Conservation (phyloP, 352 stramenopile species). For the Globisporangium orthogonon region DNA sequence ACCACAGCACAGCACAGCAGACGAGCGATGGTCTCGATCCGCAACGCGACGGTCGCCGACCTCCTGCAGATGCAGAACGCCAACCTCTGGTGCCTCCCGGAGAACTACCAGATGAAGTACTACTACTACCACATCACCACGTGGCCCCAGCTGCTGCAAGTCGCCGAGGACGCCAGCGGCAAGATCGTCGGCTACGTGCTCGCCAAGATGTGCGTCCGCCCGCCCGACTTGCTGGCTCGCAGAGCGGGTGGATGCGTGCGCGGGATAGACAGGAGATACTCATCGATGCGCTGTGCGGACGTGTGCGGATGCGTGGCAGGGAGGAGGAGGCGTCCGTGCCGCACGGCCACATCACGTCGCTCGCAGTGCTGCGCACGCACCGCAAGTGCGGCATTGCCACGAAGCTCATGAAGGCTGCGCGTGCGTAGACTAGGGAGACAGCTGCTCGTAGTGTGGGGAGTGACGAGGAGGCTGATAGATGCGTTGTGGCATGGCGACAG, state of each 20-base stretch:
- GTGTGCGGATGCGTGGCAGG: slow-evolving; percentile 14
- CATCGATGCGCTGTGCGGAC: too few relatives aligned
- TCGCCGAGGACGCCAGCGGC: slow-evolving; percentile 95
- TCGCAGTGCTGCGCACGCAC: slow-evolving; percentile 96
- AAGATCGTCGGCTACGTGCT: slow-evolving; percentile 99
- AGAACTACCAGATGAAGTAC: slow-evolving; percentile 99
- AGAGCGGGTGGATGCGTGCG: too few relatives aligned
- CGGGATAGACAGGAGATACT: too few relatives aligned
- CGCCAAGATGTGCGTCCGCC: slow-evolving; percentile 94
- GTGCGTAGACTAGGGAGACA: slow-evolving; percentile 28
- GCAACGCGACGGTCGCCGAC: slow-evolving; percentile 93
- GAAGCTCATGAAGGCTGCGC: slow-evolving; percentile 95
- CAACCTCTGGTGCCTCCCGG: slow-evolving; percentile 99
- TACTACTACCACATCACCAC: slow-evolving; percentile 99
- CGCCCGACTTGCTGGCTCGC: not conserved
- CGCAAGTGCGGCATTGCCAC: slow-evolving; percentile 97
- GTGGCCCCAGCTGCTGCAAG: slow-evolving; percentile 98
- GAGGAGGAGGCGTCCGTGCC: slow-evolving; percentile 83
- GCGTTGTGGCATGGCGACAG: slow-evolving; percentile 23
- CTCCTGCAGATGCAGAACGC: slow-evolving; percentile 98
- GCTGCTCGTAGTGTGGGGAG: not conserved
- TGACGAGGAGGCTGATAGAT: not conserved
- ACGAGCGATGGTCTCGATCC: slow-evolving; percentile 91
- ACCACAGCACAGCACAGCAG: not conserved
- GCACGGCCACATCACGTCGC: slow-evolving; percentile 98